Evolutionary conservation across 345 rosid genomes (phyloP).

Genomic region (Mallotus nudiflorus): DNA sequence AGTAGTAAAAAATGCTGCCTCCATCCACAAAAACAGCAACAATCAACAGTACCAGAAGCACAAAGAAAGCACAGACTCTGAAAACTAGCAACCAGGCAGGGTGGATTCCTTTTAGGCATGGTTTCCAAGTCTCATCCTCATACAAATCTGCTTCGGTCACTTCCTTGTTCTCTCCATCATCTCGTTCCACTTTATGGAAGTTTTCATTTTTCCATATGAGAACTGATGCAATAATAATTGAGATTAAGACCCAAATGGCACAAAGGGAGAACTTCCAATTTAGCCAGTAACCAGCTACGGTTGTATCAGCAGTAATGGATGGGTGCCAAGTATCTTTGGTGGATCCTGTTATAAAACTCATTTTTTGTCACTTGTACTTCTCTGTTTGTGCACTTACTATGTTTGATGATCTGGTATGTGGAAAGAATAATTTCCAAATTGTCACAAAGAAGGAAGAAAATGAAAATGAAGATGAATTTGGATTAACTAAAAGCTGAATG

Average conservation of each 20-base stretch:
- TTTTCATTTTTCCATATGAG: conserved; percentile 72
- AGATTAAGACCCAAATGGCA: conserved; percentile 50
- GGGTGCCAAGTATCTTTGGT: conserved; percentile 60
- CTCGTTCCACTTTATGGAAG: conserved; percentile 7
- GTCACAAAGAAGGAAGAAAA: not conserved
- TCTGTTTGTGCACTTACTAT: conserved; percentile 6
- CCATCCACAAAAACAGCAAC: conserved; percentile 58
- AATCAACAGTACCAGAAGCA: conserved; percentile 55
- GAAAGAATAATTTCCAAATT: conserved; percentile 1
- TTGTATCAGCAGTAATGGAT: conserved; percentile 58
- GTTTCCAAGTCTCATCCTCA: conserved; percentile 79
- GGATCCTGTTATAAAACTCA: conserved; percentile 47
- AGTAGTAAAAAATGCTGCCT: conserved; percentile 80
- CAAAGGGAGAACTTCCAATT: conserved; percentile 92
- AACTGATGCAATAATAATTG: conserved; percentile 38
- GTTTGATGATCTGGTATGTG: not conserved
- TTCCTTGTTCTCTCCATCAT: conserved; percentile 33
- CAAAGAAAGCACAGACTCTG: conserved; percentile 61
- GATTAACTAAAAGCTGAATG: not conserved
- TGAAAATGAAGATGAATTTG: conserved; percentile 6
- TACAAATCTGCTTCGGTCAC: conserved; percentile 51
- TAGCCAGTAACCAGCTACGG: conserved; percentile 69
- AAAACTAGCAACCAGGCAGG: conserved; percentile 94
- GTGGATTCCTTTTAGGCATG: conserved; percentile 76
- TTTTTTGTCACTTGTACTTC: conserved; percentile 24